Conservation (phyloP, 1,139 yeast genomes). For the Yamadazyma dendronema region DNA sequence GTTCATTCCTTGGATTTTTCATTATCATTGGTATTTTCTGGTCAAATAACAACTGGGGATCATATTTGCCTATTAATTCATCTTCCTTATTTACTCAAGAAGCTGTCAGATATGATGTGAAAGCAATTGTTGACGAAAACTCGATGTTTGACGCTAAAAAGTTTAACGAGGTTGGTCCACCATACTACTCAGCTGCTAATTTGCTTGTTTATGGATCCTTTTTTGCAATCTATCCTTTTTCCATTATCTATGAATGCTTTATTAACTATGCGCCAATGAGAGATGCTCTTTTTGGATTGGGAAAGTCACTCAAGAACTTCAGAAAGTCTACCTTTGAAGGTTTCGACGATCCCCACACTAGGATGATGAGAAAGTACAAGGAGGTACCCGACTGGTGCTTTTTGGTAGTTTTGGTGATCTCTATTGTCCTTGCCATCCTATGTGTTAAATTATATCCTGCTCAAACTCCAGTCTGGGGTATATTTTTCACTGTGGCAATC, state of each 20-base stretch:
- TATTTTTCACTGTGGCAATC: slow-evolving; percentile 53
- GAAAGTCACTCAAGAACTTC: slow-evolving; percentile 25
- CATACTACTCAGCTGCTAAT: slow-evolving; percentile 59
- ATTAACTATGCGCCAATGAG: slow-evolving; percentile 42
- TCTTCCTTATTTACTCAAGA: slow-evolving; percentile 31
- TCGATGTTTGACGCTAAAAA: slow-evolving; percentile 30
- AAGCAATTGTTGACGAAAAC: slow-evolving; percentile 26
- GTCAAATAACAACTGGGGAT: slow-evolving; percentile 37
- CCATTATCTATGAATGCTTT: slow-evolving; percentile 35
- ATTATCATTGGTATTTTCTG: slow-evolving; percentile 30
- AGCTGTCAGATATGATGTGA: slow-evolving; percentile 30
- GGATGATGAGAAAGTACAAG: slow-evolving; percentile 51
- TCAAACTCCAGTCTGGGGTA: slow-evolving; percentile 54
- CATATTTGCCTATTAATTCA: slow-evolving; percentile 36
- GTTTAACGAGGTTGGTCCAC: slow-evolving; percentile 48
- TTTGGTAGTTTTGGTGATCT: slow-evolving; percentile 40
- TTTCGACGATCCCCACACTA: slow-evolving; percentile 56
- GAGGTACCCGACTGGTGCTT: slow-evolving; percentile 68
- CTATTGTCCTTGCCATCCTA: slow-evolving; percentile 47
- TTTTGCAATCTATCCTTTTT: slow-evolving; percentile 40
- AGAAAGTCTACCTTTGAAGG: slow-evolving; percentile 46
- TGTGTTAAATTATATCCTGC: slow-evolving; percentile 45
- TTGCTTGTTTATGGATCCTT: slow-evolving; percentile 39
- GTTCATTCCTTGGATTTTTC: slow-evolving; percentile 29
- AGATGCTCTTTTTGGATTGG: slow-evolving; percentile 19